phyloP scores from a whole-genome alignment of 805 yeast genomes.

The Wickerhamia fluorescens region DNA sequence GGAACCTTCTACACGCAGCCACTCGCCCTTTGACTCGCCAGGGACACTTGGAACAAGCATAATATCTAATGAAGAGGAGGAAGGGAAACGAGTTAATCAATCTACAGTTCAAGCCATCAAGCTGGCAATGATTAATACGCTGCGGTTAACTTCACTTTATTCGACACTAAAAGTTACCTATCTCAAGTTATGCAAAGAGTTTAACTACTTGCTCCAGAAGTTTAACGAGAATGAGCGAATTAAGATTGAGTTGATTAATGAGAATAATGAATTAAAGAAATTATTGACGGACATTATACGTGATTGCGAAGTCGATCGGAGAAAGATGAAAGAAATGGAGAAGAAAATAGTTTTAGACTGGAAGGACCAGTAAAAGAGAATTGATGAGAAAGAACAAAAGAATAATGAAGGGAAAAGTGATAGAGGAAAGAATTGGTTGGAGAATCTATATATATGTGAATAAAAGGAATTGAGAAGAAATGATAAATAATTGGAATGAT shows the following conservation, averaged over 20 bases:
- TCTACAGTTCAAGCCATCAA: slow-evolving; percentile 9
- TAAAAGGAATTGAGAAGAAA: too few relatives aligned
- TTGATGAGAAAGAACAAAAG: too few relatives aligned
- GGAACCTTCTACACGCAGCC: not conserved
- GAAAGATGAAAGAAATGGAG: slow-evolving; percentile 1
- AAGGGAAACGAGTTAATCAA: too few relatives aligned
- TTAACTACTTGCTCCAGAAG: slow-evolving; percentile 27
- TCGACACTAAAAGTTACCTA: slow-evolving; percentile 28
- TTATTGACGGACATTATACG: slow-evolving; percentile 23
- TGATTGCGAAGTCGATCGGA: slow-evolving; percentile 17
- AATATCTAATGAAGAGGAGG: slow-evolving; percentile 7
- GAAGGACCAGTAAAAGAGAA: too few relatives aligned
- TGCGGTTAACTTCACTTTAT: slow-evolving; percentile 22
- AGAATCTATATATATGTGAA: too few relatives aligned
- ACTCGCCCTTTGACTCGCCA: slow-evolving; percentile 12
- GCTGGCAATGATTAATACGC: slow-evolving; percentile 10
- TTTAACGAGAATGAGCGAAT: slow-evolving; percentile 31
- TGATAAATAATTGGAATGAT: too few relatives aligned
- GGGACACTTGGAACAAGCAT: slow-evolving; percentile 5
- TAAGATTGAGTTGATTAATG: slow-evolving; percentile 29
- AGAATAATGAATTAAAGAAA: slow-evolving; percentile 25
- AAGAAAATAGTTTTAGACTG: too few relatives aligned
- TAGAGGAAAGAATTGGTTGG: too few relatives aligned
- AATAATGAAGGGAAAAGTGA: too few relatives aligned
- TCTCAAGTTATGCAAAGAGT: slow-evolving; percentile 32